These are phyloP conservation scores for Phaffomyces thermotolerans DNA, from an alignment of 805 yeast genomes.

Conservation along the genomic window DNA sequence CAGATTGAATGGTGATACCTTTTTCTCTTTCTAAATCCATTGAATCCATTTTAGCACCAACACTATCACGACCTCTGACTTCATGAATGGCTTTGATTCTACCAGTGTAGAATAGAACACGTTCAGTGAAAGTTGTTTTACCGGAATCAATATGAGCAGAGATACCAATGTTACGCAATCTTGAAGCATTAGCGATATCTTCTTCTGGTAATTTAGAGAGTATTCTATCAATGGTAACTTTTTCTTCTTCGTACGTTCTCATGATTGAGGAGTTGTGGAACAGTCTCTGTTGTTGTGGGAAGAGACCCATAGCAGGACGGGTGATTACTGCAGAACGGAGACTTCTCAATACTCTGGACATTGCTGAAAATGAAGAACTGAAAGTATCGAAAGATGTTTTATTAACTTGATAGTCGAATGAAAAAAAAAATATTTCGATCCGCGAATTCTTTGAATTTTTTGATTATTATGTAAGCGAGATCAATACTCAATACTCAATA, in stretches of 20 bases:
- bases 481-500: neutral
- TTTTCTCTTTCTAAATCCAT: constrained; percentile 98
- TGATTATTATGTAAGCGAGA: neutral
- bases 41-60: constrained; percentile 99
- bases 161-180: constrained; percentile 90
- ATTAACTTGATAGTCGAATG: neutral
- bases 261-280: constrained; percentile 27
- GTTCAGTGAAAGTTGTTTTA: constrained; percentile 95
- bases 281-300: constrained; percentile 14
- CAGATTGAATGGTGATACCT: constrained; percentile 97
- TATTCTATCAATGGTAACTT: constrained; percentile 56
- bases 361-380: neutral
- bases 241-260: constrained; percentile 64
- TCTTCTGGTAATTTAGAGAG: constrained; percentile 38
- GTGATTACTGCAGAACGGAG: neutral
- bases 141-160: constrained; percentile 99
- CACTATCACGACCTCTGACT: constrained; percentile 93
- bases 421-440: neutral
- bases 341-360: constrained; percentile 16
- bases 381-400: neutral
- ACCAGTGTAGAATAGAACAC: constrained; percentile 94
- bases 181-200: constrained; percentile 44
- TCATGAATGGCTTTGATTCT: constrained; percentile 95
- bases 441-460: neutral
- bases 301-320: neutral